Evolutionary conservation across 306 rosid species (phyloP).

Genomic region (Dalbergia oliveri): DNA sequence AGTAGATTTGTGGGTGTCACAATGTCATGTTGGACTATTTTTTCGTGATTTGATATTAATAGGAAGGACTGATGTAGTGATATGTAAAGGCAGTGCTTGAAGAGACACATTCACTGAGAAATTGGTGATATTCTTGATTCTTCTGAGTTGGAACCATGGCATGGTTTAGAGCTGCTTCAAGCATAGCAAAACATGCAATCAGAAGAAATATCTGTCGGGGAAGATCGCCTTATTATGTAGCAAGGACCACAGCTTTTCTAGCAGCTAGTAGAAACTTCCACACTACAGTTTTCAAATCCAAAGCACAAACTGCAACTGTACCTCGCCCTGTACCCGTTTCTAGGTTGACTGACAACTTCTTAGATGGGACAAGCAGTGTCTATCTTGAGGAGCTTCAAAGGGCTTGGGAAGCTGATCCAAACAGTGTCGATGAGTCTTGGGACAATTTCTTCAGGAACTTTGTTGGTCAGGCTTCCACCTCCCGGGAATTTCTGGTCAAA

Average conservation of each 20-base stretch:
- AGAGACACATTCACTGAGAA: background rate
- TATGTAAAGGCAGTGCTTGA: background rate
- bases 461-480: slow-evolving; percentile 85
- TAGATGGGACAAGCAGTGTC: slow-evolving; percentile 96
- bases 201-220: slow-evolving; percentile 60
- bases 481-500: slow-evolving; percentile 95
- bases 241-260: slow-evolving; percentile 56
- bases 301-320: slow-evolving; percentile 73
- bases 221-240: slow-evolving; percentile 50
- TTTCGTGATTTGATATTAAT: slow-evolving; percentile 12
- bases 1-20: background rate
- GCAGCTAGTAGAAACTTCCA: slow-evolving; percentile 69
- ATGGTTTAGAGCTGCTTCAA: slow-evolving; percentile 82
- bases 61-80: slow-evolving; percentile 27
- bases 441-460: slow-evolving; percentile 96
- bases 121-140: slow-evolving; percentile 29
- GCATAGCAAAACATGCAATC: slow-evolving; percentile 69
- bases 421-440: slow-evolving; percentile 96
- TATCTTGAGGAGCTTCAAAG: slow-evolving; percentile 96
- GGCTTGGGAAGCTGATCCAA: slow-evolving; percentile 97
- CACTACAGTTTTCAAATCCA: slow-evolving; percentile 63
- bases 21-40: background rate
- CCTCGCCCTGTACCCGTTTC: slow-evolving; percentile 94
- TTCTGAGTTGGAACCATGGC: slow-evolving; percentile 59
- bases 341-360: slow-evolving; percentile 84